Percentiles rank a stretch among this genome's conserved stretches.
Evolutionary conservation across 352 stramenopile species (phyloP).

Genomic region (Globisporangium cederbergense): DNA sequence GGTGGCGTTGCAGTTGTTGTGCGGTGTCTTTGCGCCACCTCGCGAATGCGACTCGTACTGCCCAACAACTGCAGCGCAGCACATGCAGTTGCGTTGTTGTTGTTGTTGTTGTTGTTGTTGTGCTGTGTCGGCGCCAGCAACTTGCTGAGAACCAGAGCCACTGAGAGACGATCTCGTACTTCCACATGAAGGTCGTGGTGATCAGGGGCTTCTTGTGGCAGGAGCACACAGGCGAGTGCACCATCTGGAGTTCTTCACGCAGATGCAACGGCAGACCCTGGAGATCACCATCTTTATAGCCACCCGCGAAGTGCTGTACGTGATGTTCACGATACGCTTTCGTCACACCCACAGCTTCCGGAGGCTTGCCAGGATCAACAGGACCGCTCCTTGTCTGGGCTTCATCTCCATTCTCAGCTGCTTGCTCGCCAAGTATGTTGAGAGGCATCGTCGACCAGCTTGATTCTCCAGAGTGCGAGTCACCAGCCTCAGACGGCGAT

Average conservation of each 20-base stretch:
- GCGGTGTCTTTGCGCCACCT: background rate
- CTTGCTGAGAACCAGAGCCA: conserved; percentile 29
- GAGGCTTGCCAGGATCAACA: background rate
- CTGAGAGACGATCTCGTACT: conserved; percentile 22
- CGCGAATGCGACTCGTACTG: background rate
- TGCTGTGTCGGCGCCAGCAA: background rate
- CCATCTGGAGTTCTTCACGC: conserved; percentile 24
- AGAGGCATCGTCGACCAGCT: conserved; percentile 12
- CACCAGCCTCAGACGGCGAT: background rate
- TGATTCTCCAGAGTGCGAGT: background rate
- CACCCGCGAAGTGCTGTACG: background rate
- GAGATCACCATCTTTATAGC: background rate
- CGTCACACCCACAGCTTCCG: background rate
- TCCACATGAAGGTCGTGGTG: conserved; percentile 14
- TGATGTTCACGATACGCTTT: background rate
- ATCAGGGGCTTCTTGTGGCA: conserved; percentile 24
- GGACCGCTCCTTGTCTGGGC: background rate
- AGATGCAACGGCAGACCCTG: conserved; percentile 25
- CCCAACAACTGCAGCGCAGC: background rate
- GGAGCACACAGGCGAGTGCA: conserved; percentile 24
- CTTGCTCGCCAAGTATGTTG: background rate
- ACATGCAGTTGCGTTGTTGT: background rate
- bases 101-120: background rate
- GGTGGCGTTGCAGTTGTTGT: background rate
- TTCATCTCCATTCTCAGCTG: background rate